Evolutionary conservation across 2,329 filamentous ascomycete genomes (phyloP).

Genomic region (Mycosphaerella sp.): DNA sequence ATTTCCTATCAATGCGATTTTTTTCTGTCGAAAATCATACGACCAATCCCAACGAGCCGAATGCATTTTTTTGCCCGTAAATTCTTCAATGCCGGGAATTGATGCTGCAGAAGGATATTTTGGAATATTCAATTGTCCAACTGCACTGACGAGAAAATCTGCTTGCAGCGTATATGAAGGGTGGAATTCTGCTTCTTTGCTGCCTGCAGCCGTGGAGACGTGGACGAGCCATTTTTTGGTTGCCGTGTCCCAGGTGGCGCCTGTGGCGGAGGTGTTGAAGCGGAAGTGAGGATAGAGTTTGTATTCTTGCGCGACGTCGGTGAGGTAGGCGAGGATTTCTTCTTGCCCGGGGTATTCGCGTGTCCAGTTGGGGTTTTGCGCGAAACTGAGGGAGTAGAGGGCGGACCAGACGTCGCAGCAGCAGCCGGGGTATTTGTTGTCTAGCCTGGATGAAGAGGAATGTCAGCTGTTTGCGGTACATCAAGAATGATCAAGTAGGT

Average conservation of each 20-base stretch:
- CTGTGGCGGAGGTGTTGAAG: conserved; percentile 51
- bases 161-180: conserved; percentile 48
- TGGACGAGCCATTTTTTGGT: conserved; percentile 47
- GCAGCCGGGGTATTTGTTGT: conserved; percentile 51
- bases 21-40: conserved; percentile 49
- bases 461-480: background rate
- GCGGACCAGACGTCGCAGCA: conserved; percentile 44
- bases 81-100: conserved; percentile 44
- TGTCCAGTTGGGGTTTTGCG: conserved; percentile 53
- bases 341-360: conserved; percentile 54
- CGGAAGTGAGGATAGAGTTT: conserved; percentile 51
- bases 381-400: conserved; percentile 56
- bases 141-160: conserved; percentile 53
- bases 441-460: conserved; percentile 26
- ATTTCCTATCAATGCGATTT: conserved; percentile 54
- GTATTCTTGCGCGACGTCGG: conserved; percentile 48
- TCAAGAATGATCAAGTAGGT: background rate
- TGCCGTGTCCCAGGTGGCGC: conserved; percentile 50
- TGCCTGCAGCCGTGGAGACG: conserved; percentile 43
- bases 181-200: conserved; percentile 51
- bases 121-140: conserved; percentile 56
- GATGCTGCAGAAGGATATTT: conserved; percentile 36
- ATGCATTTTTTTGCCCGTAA: conserved; percentile 51
- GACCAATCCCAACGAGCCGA: conserved; percentile 56
- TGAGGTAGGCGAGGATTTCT: conserved; percentile 54